Conservation (phyloP, 805 yeast species). For the Candida sphagnicola region DNA sequence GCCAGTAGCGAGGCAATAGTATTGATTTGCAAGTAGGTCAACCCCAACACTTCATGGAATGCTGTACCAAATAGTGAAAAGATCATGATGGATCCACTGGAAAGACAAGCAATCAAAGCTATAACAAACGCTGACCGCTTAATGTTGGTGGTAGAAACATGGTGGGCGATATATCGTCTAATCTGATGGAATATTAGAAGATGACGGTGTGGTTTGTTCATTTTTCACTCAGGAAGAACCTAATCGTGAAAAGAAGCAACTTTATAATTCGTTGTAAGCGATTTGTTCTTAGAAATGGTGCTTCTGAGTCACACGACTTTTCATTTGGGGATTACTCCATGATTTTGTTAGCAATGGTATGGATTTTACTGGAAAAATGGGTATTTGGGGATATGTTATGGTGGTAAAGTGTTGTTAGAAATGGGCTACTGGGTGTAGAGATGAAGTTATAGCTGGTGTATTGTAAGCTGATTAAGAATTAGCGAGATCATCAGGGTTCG, state of each 20-base stretch:
- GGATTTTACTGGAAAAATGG: no score
- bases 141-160: constrained; percentile 39
- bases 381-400: not conserved
- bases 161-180: constrained; percentile 36
- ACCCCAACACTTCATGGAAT: constrained; percentile 54
- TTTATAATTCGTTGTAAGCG: no score
- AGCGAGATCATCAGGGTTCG: no score
- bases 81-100: constrained; percentile 78
- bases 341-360: no score
- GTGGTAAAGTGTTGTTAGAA: not conserved
- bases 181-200: constrained; percentile 39
- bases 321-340: no score
- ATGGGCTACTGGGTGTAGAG: not conserved
- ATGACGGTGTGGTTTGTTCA: constrained; percentile 8
- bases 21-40: constrained; percentile 63
- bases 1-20: constrained; percentile 69
- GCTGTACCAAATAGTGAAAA: constrained; percentile 77
- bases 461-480: no score
- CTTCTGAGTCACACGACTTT: not conserved
- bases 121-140: constrained; percentile 50
- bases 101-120: constrained; percentile 61
- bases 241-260: no score
- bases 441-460: not conserved
- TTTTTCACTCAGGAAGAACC: constrained; percentile 1
- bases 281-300: no score